Evolutionary conservation across 306 rosid genomes (phyloP).

Genomic region (Vigna hirtella): DNA sequence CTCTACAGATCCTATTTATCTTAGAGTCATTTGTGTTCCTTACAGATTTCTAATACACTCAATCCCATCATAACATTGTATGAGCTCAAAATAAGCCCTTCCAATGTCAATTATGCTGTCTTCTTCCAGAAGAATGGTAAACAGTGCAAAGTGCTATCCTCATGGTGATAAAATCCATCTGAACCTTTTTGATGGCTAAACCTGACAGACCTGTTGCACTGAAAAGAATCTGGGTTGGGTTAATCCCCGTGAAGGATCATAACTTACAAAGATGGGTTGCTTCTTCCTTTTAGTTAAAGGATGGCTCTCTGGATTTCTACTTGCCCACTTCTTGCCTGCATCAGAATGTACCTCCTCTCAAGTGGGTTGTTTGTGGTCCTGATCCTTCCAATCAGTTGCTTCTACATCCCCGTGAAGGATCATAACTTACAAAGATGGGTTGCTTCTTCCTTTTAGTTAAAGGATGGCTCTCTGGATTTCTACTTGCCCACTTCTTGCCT

Average conservation of each 20-base stretch:
- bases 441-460: no score
- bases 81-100: neutral
- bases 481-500: no score
- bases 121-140: neutral
- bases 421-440: no score
- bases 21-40: neutral
- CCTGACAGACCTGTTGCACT: neutral
- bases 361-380: neutral
- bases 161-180: conserved; percentile 2
- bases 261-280: neutral
- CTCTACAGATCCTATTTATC: neutral
- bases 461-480: no score
- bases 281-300: neutral
- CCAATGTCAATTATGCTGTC: neutral
- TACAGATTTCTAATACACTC: neutral
- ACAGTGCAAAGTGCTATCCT: neutral
- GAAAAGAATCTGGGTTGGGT: neutral
- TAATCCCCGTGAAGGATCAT: neutral
- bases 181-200: neutral
- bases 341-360: neutral
- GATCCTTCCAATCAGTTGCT: neutral
- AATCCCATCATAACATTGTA: neutral
- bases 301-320: neutral
- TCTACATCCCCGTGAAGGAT: no score
- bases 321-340: neutral